Conservation (phyloP, 805 yeast genomes). For the Vanderwaltozyma verrucispora region DNA sequence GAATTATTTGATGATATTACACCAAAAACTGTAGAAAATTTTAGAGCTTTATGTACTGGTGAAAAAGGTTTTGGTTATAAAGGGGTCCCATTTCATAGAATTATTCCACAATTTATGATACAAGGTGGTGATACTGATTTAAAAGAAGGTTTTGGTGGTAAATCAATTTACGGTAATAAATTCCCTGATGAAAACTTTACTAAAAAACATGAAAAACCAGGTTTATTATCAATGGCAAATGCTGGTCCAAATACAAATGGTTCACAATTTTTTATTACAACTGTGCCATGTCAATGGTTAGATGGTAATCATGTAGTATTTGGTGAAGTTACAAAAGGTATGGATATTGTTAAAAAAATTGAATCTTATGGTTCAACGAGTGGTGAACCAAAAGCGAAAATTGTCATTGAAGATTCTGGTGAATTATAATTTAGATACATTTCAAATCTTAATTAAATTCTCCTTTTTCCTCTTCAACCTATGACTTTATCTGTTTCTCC, state of each 20-base stretch:
- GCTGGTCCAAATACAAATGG: slow-evolving; percentile 92
- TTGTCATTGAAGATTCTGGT: slow-evolving; percentile 55
- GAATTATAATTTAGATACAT: slow-evolving; percentile 26
- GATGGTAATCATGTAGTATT: slow-evolving; percentile 73
- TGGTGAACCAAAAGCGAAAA: slow-evolving; percentile 56
- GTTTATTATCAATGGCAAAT: slow-evolving; percentile 84
- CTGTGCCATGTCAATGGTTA: slow-evolving; percentile 68
- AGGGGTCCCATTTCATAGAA: slow-evolving; percentile 83
- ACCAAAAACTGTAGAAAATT: slow-evolving; percentile 75
- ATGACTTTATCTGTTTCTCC: too few relatives aligned
- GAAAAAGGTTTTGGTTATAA: slow-evolving; percentile 85
- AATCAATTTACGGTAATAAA: slow-evolving; percentile 67
- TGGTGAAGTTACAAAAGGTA: slow-evolving; percentile 65
- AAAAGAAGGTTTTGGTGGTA: slow-evolving; percentile 91
- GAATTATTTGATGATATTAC: slow-evolving; percentile 32
- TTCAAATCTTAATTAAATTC: too few relatives aligned
- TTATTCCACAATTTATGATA: slow-evolving; percentile 90
- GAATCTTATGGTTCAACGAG: slow-evolving; percentile 55
- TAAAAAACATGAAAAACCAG: slow-evolving; percentile 68
- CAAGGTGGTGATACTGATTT: slow-evolving; percentile 89
- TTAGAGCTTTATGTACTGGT: slow-evolving; percentile 78
- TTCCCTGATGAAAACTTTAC: slow-evolving; percentile 53
- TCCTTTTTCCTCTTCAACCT: too few relatives aligned
- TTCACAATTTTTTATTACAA: slow-evolving; percentile 82
- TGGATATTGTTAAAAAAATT: slow-evolving; percentile 46